Evolutionary conservation across 129 eudicot species (phyloP), one percentile per base, ranked within the genome.

Genomic region (Daucus carota): DNA sequence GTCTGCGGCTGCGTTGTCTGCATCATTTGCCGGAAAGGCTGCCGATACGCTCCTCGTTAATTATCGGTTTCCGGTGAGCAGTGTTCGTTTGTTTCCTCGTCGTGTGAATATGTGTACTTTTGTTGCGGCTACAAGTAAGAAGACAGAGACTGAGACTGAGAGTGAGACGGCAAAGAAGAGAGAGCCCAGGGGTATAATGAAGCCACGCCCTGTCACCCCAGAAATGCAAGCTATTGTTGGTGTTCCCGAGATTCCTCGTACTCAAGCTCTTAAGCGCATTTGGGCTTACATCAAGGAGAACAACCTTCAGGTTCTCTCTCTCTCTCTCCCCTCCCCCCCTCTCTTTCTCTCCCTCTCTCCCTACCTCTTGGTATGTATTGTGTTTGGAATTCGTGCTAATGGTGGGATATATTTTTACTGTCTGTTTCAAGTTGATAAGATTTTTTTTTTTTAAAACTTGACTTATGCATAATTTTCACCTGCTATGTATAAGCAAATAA

Each of bases 181-280:
- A 42, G 85, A 78, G 71, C 86, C 89, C 20, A 75, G 84, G 77
- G 92, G 89, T 2, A 79, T 87, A 28, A 87, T 79, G 89, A 87
- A 85, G 84, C 86, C 86, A 6, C 84, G 85, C 33, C 85, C 74
- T 6, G 92, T 85, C 7, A 85, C 92, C 76, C 89, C 87, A 57
- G 92, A 88, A 79, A 85, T 88, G 92, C 84, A 83, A 78, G 89
- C 75, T 16, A 83, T 88, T 26, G 92, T 86, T 59, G 92, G 92
- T 33, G 79, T 69, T 22, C 13, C 84, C 34, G 92, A 80, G 82
- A 81, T 88, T 57, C 84, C 92, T 52, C 87, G 89, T 40, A 83
- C 92, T 6, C 81, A 83, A 77, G 87, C 83, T 28, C 89, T 88
- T 68, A 85, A 88, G 73, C 72, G 68, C 73, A 85, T 88, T 47